These are phyloP conservation scores for Stachybotrys echinatus DNA, from an alignment of 2,329 filamentous ascomycete species.

Conservation along the genomic window DNA sequence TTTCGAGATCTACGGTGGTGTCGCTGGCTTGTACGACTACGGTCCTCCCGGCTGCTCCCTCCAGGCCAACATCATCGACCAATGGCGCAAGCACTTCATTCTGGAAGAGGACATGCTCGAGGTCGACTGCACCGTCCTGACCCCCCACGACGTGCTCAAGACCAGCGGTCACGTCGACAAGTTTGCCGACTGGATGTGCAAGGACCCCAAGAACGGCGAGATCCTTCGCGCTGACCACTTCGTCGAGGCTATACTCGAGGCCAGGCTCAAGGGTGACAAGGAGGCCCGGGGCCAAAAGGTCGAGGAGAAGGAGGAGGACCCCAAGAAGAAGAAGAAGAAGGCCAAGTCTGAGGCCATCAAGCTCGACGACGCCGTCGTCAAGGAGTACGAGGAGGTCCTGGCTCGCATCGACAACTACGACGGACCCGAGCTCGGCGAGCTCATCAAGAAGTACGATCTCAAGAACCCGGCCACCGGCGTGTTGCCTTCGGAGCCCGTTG, in stretches of 20 bases:
- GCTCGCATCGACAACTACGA: slow-evolving; percentile 95
- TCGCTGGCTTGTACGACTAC: slow-evolving; percentile 88
- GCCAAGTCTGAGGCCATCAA: slow-evolving; percentile 74
- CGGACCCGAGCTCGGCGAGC: slow-evolving; percentile 75
- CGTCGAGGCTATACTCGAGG: slow-evolving; percentile 89
- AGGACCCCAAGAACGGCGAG: slow-evolving; percentile 95
- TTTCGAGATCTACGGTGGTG: slow-evolving; percentile 92
- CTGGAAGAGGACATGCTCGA: slow-evolving; percentile 93
- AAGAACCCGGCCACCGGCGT: slow-evolving; percentile 78
- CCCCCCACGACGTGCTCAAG: slow-evolving; percentile 89
- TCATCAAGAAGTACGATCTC: slow-evolving; percentile 90
- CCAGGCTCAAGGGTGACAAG: slow-evolving; percentile 82
- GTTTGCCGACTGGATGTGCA: slow-evolving; percentile 99
- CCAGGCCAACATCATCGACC: slow-evolving; percentile 80
- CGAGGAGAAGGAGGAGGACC: slow-evolving; percentile 67
- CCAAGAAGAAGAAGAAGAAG: slow-evolving; percentile 85
- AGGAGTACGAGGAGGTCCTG: slow-evolving; percentile 87
- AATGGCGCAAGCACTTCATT: slow-evolving; percentile 92
- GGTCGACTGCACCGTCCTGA: slow-evolving; percentile 90
- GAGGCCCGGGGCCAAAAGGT: slow-evolving; percentile 81
- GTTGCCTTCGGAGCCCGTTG: slow-evolving; percentile 72
- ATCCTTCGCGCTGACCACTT: slow-evolving; percentile 95
- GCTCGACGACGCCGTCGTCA: slow-evolving; percentile 77
- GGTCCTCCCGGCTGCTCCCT: slow-evolving; percentile 83
- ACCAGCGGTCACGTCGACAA: slow-evolving; percentile 96